Conservation (phyloP, 345 rosid genomes). For the Durio zibethinus region DNA sequence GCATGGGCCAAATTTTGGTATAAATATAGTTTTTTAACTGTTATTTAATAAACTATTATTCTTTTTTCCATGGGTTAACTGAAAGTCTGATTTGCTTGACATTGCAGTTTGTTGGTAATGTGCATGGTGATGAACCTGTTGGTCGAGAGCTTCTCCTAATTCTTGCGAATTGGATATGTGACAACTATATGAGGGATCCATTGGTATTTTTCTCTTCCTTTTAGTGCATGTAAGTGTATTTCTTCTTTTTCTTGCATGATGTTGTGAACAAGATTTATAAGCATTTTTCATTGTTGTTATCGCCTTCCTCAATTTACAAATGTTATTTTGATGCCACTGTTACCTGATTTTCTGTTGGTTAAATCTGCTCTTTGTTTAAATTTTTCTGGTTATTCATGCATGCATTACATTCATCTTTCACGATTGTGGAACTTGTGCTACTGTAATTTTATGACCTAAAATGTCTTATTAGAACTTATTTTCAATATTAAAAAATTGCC, state of each 20-base stretch:
- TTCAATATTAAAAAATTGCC: not conserved
- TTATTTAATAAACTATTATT: slow-evolving; percentile 7
- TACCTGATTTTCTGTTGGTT: not conserved
- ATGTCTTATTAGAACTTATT: not conserved
- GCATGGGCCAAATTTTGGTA: not conserved
- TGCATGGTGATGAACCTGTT: slow-evolving; percentile 95
- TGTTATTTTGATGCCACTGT: not conserved
- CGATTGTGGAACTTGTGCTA: not conserved
- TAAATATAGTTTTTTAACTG: not conserved
- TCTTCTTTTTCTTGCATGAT: not conserved
- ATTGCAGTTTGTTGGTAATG: slow-evolving; percentile 85
- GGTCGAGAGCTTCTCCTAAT: slow-evolving; percentile 78
- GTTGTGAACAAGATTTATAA: not conserved
- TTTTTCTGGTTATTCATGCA: not conserved
- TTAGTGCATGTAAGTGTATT: slow-evolving; percentile 9
- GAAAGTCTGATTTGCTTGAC: slow-evolving; percentile 18
- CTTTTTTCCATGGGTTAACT: not conserved
- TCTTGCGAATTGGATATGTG: slow-evolving; percentile 94
- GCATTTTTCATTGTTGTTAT: not conserved
- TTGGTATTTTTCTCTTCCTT: slow-evolving; percentile 49
- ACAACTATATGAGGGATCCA: slow-evolving; percentile 68
- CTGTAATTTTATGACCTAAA: slow-evolving; percentile 1
- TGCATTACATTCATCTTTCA: not conserved
- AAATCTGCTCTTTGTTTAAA: not conserved
- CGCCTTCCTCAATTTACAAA: not conserved